These are phyloP conservation scores for Pyrenochaeta sp. DNA, from an alignment of 2,329 filamentous ascomycete genomes.

Conservation along the genomic window DNA sequence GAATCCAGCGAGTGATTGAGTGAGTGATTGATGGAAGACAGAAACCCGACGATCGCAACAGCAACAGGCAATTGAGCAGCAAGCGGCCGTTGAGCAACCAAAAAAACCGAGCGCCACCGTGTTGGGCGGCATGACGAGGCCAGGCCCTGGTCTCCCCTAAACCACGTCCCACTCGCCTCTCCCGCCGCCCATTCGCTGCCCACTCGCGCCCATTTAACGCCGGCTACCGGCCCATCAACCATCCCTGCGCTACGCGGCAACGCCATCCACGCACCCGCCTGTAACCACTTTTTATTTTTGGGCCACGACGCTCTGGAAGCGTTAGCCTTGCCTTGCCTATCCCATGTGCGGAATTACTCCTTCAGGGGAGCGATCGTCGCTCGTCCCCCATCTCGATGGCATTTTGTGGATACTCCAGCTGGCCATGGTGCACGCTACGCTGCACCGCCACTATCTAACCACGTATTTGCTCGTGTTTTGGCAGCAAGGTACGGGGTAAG, in stretches of 20 bases:
- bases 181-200: constrained; percentile 1
- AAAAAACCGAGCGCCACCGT: constrained; percentile 9
- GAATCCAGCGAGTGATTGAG: no score
- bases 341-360: neutral
- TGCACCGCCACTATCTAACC: neutral
- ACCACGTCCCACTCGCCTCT: neutral
- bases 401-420: constrained; percentile 6
- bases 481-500: no score
- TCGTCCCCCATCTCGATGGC: neutral
- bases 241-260: constrained; percentile 2
- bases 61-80: no score
- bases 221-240: neutral
- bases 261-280: no score
- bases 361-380: neutral
- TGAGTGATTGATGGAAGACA: no score
- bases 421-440: neutral
- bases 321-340: neutral
- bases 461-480: constrained; percentile 1
- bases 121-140: constrained; percentile 5
- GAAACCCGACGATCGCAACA: no score
- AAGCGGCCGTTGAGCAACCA: constrained; percentile 5
- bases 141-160: neutral
- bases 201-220: constrained; percentile 12
- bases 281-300: constrained; percentile 9
- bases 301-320: neutral